Evolutionary conservation across 2,329 filamentous ascomycete species (phyloP).

Genomic region (Fusarium lateritium): DNA sequence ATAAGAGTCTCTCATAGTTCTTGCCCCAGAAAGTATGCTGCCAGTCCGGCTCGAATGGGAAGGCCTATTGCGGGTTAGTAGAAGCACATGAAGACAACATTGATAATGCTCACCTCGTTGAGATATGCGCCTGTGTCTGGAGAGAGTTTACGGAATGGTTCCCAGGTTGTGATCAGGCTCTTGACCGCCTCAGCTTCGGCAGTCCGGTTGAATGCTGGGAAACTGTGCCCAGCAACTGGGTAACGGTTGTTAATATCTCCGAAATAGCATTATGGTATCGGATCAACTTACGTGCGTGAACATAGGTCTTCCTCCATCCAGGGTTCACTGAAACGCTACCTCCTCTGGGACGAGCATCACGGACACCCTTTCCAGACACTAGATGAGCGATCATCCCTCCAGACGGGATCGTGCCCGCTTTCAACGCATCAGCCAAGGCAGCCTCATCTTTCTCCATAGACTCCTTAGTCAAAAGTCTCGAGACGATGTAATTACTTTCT

Average conservation of each 20-base stretch:
- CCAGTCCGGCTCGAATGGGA: conserved; percentile 56
- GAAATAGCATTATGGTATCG: conserved; percentile 20
- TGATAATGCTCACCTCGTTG: conserved; percentile 57
- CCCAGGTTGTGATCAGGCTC: conserved; percentile 47
- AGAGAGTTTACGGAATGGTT: conserved; percentile 57
- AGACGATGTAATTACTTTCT: conserved; percentile 56
- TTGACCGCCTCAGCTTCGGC: conserved; percentile 48
- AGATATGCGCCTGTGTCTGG: conserved; percentile 61
- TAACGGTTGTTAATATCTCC: accelerated
- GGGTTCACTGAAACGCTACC: conserved; percentile 64
- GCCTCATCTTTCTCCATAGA: conserved; percentile 50
- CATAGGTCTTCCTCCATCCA: conserved; percentile 64
- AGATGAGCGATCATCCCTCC: conserved; percentile 55
- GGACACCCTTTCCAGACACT: conserved; percentile 62
- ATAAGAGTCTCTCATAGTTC: conserved; percentile 61
- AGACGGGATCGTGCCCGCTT: conserved; percentile 50
- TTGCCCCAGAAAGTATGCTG: conserved; percentile 60
- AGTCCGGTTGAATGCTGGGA: conserved; percentile 53
- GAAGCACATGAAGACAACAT: accelerated
- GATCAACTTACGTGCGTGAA: conserved; percentile 58
- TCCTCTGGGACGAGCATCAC: conserved; percentile 60
- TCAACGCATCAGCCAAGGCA: conserved; percentile 56
- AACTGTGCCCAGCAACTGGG: conserved; percentile 48
- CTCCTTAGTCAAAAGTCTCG: conserved; percentile 59
- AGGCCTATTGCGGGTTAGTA: conserved; percentile 46